Conservation (phyloP, 1,284 basidiomycete species). For the Cutaneotrichosporon sp. region DNA sequence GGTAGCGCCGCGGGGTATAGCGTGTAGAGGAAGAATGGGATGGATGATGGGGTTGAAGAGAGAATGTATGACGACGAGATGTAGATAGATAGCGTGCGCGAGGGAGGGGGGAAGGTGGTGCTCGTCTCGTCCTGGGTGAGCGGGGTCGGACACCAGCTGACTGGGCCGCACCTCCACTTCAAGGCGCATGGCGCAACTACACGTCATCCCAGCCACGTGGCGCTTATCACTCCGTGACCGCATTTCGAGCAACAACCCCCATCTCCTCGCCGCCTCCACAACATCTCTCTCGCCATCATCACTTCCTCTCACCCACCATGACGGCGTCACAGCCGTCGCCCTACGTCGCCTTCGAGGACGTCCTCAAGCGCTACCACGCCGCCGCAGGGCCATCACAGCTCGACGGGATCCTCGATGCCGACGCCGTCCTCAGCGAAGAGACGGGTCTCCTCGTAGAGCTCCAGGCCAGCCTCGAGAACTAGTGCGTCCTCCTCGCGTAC, state of each 20-base stretch:
- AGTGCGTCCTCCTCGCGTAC: slow-evolving; percentile 25
- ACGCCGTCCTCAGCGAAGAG: slow-evolving; percentile 45
- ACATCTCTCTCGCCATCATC: not conserved
- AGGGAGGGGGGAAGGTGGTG: too few relatives aligned
- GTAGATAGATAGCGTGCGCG: not conserved
- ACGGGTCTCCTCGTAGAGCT: slow-evolving; percentile 39
- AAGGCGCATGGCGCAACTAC: not conserved
- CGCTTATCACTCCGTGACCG: too few relatives aligned
- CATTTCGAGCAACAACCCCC: slow-evolving; percentile 6
- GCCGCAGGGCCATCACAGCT: slow-evolving; percentile 48
- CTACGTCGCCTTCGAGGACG: slow-evolving; percentile 41
- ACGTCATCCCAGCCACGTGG: not conserved
- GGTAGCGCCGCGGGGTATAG: too few relatives aligned
- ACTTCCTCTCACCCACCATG: not conserved
- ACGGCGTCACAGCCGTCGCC: slow-evolving; percentile 20
- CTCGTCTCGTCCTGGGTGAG: too few relatives aligned
- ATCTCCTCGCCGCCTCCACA: too few relatives aligned
- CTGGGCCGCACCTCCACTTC: too few relatives aligned
- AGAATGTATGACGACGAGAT: not conserved
- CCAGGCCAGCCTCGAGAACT: slow-evolving; percentile 37
- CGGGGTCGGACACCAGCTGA: too few relatives aligned
- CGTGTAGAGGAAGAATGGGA: too few relatives aligned
- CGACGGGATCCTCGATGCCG: slow-evolving; percentile 40
- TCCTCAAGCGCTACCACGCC: slow-evolving; percentile 44
- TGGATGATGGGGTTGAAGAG: not conserved